phyloP scores from a whole-genome alignment of 2,329 filamentous ascomycete species.

The Ophiostoma sp. region DNA sequence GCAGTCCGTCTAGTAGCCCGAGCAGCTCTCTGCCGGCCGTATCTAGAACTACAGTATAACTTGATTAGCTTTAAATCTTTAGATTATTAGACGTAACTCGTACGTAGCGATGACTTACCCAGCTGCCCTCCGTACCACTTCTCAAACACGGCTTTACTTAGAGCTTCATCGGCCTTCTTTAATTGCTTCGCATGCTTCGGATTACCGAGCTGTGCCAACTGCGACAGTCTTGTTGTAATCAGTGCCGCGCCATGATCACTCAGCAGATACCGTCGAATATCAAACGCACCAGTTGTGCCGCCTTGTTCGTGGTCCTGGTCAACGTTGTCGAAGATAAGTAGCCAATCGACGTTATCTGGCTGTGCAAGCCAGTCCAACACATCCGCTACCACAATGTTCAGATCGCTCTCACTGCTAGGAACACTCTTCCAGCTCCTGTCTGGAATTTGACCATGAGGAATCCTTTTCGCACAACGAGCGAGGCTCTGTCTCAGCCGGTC shows the following conservation, averaged over 20 bases:
- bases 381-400: constrained; percentile 31
- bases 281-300: neutral
- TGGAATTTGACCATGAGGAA: constrained; percentile 32
- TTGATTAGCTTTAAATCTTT: too few relatives aligned
- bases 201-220: constrained; percentile 32
- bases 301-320: constrained; percentile 32
- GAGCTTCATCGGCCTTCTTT: constrained; percentile 30
- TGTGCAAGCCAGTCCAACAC: constrained; percentile 35
- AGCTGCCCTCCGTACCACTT: constrained; percentile 31
- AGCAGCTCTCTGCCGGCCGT: constrained; percentile 31
- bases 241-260: constrained; percentile 34
- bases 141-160: constrained; percentile 35
- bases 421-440: neutral
- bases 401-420: constrained; percentile 22
- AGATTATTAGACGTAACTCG: too few relatives aligned
- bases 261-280: constrained; percentile 33
- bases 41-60: constrained; percentile 27
- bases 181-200: constrained; percentile 32
- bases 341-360: constrained; percentile 36
- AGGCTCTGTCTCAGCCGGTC: constrained; percentile 36
- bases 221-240: constrained; percentile 34
- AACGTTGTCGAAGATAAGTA: constrained; percentile 41
- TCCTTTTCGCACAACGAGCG: constrained; percentile 29
- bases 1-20: constrained; percentile 23
- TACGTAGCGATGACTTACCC: constrained; percentile 28